Percentiles rank a stretch among this genome's conserved stretches.
phyloP scores from a whole-genome alignment of 805 yeast genomes.

The Hanseniaspora singularis region DNA sequence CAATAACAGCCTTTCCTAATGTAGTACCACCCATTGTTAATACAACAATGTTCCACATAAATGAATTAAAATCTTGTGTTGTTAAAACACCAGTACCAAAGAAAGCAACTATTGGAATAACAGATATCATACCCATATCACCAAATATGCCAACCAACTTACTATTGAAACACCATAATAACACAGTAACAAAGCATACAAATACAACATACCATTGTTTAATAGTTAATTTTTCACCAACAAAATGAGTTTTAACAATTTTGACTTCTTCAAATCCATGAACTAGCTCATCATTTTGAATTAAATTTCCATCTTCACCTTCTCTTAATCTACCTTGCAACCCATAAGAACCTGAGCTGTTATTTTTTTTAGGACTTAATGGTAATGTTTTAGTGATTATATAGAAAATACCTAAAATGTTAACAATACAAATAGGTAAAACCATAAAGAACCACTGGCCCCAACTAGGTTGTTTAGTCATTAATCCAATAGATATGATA shows the following conservation, averaged over 20 bases:
- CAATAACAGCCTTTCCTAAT: conserved; percentile 85
- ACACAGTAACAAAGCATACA: conserved; percentile 61
- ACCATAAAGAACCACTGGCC: conserved; percentile 85
- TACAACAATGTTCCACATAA: conserved; percentile 91
- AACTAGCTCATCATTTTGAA: too few relatives aligned
- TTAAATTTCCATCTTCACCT: too few relatives aligned
- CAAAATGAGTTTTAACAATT: conserved; percentile 35
- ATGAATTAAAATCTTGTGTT: conserved; percentile 87
- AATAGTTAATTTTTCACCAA: conserved; percentile 55
- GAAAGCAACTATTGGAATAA: conserved; percentile 78
- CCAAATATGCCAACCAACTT: conserved; percentile 65
- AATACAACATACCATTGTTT: conserved; percentile 64
- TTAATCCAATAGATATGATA: conserved; percentile 75
- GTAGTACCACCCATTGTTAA: conserved; percentile 98
- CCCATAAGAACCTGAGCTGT: conserved; percentile 19
- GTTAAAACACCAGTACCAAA: conserved; percentile 82
- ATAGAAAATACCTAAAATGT: conserved; percentile 53
- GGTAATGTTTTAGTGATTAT: conserved; percentile 46
- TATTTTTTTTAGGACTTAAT: background rate
- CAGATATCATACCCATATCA: conserved; percentile 92
- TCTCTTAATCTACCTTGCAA: too few relatives aligned
- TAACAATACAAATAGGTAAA: conserved; percentile 60
- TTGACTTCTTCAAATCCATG: conserved; percentile 38
- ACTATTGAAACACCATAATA: conserved; percentile 82
- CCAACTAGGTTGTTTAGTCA: conserved; percentile 82